phyloP scores from a whole-genome alignment of 2,329 filamentous ascomycete genomes.

The Pseudogymnoascus sp. region DNA sequence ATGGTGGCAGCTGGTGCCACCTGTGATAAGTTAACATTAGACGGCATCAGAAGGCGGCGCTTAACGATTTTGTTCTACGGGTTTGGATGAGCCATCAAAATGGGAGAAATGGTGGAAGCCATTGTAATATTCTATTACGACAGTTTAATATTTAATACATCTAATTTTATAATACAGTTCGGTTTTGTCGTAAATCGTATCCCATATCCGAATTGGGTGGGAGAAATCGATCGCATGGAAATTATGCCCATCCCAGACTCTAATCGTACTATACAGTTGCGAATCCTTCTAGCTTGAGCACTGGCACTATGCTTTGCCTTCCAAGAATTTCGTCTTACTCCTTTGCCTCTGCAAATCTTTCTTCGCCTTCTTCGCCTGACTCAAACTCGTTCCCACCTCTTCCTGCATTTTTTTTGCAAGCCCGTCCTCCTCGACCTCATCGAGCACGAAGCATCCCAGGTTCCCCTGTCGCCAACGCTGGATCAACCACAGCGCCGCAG shows the following conservation, averaged over 20 bases:
- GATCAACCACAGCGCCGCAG: constrained; percentile 71
- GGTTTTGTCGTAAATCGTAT: constrained; percentile 2
- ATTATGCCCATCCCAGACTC: background rate
- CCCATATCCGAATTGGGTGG: background rate
- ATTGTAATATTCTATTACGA: background rate
- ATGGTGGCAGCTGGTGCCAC: background rate
- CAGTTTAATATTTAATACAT: background rate
- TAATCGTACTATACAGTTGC: background rate
- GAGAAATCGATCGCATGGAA: background rate
- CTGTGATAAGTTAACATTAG: background rate
- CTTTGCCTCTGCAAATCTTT: constrained; percentile 49
- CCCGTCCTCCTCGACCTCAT: constrained; percentile 60
- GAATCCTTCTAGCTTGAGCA: background rate
- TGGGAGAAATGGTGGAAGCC: background rate
- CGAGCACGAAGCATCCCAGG: constrained; percentile 71
- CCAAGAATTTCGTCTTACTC: constrained; percentile 17
- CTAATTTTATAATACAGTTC: constrained; percentile 1
- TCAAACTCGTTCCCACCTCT: constrained; percentile 52
- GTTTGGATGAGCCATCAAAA: background rate
- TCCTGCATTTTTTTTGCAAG: constrained; percentile 45
- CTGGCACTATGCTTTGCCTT: background rate
- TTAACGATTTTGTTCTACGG: background rate
- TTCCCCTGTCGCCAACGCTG: constrained; percentile 73
- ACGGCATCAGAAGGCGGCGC: background rate
- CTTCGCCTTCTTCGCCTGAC: constrained; percentile 60